Percentiles rank a stretch among this genome's conserved stretches.
Conservation (phyloP, 106 monocot species). For the Amphibolis antarctica region DNA sequence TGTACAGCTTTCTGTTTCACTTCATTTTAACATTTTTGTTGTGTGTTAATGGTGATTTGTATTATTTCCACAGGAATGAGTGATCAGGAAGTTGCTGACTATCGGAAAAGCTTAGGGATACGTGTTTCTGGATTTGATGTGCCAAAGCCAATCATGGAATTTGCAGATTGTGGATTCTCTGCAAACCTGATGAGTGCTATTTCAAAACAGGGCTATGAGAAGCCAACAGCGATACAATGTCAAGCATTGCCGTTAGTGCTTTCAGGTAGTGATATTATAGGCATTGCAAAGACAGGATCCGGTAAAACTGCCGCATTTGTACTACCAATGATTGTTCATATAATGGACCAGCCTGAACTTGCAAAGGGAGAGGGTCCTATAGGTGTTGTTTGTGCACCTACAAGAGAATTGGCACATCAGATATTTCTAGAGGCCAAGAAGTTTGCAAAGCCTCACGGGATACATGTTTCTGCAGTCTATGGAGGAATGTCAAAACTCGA, state of each 20-base stretch:
- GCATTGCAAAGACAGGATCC: constrained; percentile 99
- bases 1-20: no score
- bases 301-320: constrained; percentile 97
- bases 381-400: constrained; percentile 91
- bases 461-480: constrained; percentile 77
- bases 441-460: constrained; percentile 77
- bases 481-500: constrained; percentile 92
- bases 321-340: constrained; percentile 95
- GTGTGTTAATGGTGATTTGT: background rate
- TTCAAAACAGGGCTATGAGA: constrained; percentile 81
- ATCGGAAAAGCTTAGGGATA: constrained; percentile 69
- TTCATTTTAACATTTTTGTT: background rate
- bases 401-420: constrained; percentile 95
- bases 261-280: constrained; percentile 93
- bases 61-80: constrained; percentile 57
- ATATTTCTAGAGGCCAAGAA: constrained; percentile 92
- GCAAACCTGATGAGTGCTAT: constrained; percentile 55
- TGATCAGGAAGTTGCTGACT: constrained; percentile 80
- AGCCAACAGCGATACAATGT: constrained; percentile 90
- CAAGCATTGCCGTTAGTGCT: constrained; percentile 85
- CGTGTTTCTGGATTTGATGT: constrained; percentile 92
- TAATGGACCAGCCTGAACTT: constrained; percentile 98
- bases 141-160: constrained; percentile 69
- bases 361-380: constrained; percentile 87
- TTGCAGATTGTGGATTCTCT: constrained; percentile 85